Percentiles rank a stretch among this genome's conserved stretches.
Conservation (phyloP, 306 rosid species). For the Canavalia gladiata region DNA sequence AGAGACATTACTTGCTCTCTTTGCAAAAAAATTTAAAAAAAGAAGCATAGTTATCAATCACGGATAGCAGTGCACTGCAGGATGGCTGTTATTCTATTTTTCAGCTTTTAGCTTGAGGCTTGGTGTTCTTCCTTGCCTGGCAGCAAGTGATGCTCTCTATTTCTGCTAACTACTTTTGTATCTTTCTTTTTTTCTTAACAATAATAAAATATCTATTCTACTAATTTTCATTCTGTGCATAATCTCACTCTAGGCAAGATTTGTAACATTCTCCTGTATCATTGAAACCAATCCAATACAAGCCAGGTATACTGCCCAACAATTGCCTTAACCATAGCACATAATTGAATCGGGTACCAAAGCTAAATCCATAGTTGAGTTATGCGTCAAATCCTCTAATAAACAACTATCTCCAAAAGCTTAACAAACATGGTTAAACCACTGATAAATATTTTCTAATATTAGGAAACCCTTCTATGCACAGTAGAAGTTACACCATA, state of each 20-base stretch:
- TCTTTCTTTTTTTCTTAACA: background rate
- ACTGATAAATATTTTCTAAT: conserved; percentile 14
- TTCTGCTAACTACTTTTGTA: background rate
- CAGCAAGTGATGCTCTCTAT: background rate
- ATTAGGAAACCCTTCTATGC: background rate
- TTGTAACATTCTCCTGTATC: background rate
- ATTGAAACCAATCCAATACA: conserved; percentile 32
- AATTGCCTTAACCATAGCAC: conserved; percentile 17
- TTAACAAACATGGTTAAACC: conserved; percentile 9
- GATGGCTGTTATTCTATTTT: background rate
- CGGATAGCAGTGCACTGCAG: too few relatives aligned
- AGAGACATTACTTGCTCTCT: too few relatives aligned
- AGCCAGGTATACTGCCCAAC: conserved; percentile 14
- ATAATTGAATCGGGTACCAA: background rate
- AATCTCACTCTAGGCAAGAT: background rate
- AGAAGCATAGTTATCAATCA: too few relatives aligned
- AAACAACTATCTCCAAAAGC: conserved; percentile 1
- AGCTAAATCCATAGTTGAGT: background rate
- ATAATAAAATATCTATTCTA: background rate
- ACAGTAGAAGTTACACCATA: conserved; percentile 17
- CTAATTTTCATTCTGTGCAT: background rate
- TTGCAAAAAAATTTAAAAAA: too few relatives aligned
- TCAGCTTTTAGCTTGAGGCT: background rate
- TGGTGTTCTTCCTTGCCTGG: background rate
- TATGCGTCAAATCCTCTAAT: conserved; percentile 21